Percentiles rank a stretch among this genome's conserved stretches.
These are phyloP conservation scores for Hypoxylon subgilvum DNA, from an alignment of 495 filamentous ascomycete species.

Conservation along the genomic window DNA sequence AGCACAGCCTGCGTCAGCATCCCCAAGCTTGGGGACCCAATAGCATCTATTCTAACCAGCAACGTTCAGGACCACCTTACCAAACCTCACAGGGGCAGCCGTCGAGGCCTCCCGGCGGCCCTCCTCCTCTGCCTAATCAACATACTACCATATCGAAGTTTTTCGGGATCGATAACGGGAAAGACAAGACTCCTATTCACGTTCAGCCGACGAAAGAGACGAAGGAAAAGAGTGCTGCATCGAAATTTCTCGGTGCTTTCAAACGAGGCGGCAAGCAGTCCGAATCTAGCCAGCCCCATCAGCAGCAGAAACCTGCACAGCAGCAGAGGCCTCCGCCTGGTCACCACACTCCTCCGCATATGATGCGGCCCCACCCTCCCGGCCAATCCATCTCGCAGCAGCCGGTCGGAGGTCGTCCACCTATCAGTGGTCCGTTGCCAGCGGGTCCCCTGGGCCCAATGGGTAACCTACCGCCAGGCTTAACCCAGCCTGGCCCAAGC, in stretches of 20 bases:
- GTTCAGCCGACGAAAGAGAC: constrained; percentile 21
- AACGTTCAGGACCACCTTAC: constrained; percentile 9
- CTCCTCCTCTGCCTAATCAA: constrained; percentile 24
- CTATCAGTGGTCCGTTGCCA: constrained; percentile 12
- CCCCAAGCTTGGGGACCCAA: constrained; percentile 21
- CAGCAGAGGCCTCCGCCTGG: constrained; percentile 34
- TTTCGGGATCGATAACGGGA: constrained; percentile 30
- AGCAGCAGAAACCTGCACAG: no score
- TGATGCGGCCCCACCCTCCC: constrained; percentile 11
- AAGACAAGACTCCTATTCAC: constrained; percentile 8
- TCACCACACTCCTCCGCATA: constrained; percentile 32
- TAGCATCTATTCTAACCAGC: constrained; percentile 21
- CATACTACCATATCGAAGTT: constrained; percentile 32
- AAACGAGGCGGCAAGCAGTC: constrained; percentile 35
- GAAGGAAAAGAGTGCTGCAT: constrained; percentile 41
- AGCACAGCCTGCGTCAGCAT: constrained; percentile 10
- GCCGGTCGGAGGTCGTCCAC: neutral
- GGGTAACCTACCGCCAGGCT: constrained; percentile 45
- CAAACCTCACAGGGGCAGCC: neutral
- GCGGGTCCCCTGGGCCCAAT: constrained; percentile 23
- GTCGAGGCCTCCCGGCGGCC: constrained; percentile 18
- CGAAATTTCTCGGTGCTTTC: constrained; percentile 37
- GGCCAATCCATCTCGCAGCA: constrained; percentile 1
- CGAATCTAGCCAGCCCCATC: constrained; percentile 22
- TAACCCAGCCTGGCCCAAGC: constrained; percentile 37